A percentile compares a stretch with the other conserved stretches of the same genome.
Conservation (phyloP, 2,329 filamentous ascomycete genomes). For the Colletotrichum sp. region DNA sequence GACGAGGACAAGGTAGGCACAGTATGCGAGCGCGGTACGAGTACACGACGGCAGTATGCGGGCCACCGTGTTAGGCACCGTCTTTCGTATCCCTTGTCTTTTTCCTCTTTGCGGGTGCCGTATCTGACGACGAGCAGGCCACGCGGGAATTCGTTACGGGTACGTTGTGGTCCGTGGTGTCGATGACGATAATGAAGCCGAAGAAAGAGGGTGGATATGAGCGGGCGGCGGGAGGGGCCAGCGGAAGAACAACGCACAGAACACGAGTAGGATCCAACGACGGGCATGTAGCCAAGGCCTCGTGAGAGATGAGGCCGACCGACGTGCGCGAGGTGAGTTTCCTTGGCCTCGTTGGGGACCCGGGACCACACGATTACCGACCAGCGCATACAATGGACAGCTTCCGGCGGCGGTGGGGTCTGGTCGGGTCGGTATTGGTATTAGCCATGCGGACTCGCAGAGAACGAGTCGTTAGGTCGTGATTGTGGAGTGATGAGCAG, state of each 20-base stretch:
- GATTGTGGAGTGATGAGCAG: neutral
- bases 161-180: neutral
- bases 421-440: neutral
- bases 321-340: neutral
- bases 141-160: neutral
- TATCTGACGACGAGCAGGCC: neutral
- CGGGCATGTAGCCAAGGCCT: neutral
- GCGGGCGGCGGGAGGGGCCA: neutral
- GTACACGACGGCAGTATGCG: neutral
- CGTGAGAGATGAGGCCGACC: neutral
- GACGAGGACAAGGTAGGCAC: neutral
- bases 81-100: neutral
- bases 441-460: neutral
- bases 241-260: neutral
- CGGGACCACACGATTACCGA: neutral
- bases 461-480: neutral
- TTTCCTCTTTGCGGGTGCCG: neutral
- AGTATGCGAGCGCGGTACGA: neutral
- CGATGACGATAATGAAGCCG: slow-evolving; percentile 4
- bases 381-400: neutral
- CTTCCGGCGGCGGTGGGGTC: neutral
- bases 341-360: neutral
- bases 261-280: neutral
- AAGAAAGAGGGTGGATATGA: neutral
- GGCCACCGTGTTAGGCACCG: neutral